Conservation (phyloP, 345 rosid genomes). For the Syzygium aromaticum region DNA sequence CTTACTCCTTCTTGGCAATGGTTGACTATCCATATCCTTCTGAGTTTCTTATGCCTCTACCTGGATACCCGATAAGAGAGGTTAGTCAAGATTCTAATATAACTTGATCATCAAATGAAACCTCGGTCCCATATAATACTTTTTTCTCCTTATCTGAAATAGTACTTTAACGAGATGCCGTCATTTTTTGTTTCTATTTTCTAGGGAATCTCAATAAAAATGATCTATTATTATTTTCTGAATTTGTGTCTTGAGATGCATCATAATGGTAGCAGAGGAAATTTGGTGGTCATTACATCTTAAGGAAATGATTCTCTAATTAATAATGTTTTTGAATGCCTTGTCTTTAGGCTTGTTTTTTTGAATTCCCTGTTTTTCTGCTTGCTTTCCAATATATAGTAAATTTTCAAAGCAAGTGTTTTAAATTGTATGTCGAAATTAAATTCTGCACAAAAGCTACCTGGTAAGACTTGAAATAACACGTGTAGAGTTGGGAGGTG, state of each 20-base stretch:
- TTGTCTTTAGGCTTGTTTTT: not conserved
- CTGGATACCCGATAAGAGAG: constrained; percentile 94
- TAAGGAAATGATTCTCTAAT: not conserved
- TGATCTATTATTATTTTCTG: not conserved
- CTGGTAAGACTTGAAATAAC: not conserved
- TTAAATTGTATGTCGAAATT: not conserved
- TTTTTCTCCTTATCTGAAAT: not conserved
- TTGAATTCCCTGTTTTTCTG: not conserved
- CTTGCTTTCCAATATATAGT: not conserved
- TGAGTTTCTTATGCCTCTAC: constrained; percentile 84
- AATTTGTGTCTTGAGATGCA: not conserved
- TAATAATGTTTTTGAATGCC: not conserved
- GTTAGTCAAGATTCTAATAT: constrained; percentile 19
- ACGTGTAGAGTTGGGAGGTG: not conserved
- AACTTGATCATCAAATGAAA: not conserved
- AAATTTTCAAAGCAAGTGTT: not conserved
- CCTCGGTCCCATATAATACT: not conserved
- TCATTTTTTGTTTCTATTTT: not conserved
- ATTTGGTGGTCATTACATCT: not conserved
- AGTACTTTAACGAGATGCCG: not conserved
- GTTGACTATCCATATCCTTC: constrained; percentile 87
- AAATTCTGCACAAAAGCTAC: not conserved
- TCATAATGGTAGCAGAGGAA: not conserved
- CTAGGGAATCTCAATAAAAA: not conserved
- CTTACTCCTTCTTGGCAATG: constrained; percentile 90